phyloP scores from a whole-genome alignment of 345 rosid genomes.

The Hibiscus trionum region DNA sequence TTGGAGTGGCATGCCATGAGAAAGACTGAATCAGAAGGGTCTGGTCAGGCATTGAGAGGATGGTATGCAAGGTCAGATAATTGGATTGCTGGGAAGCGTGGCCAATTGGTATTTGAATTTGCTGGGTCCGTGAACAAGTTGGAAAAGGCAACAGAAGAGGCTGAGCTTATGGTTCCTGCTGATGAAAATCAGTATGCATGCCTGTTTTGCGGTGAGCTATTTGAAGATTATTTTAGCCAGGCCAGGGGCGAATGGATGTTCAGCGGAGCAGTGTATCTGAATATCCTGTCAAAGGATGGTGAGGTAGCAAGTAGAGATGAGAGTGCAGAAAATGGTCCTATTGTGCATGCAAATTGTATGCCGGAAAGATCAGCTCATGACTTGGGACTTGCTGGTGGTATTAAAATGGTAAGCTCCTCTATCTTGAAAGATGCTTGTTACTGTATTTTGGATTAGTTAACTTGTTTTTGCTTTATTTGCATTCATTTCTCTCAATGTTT shows the following conservation, averaged over 20 bases:
- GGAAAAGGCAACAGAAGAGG: conserved; percentile 21
- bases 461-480: neutral
- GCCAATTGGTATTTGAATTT: conserved; percentile 32
- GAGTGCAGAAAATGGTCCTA: conserved; percentile 35
- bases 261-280: conserved; percentile 58
- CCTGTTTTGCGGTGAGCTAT: conserved; percentile 78
- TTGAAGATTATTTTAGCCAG: conserved; percentile 69
- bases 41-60: conserved; percentile 34
- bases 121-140: conserved; percentile 24
- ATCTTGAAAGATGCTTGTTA: too few species aligned
- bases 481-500: neutral
- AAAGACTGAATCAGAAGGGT: conserved; percentile 27
- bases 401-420: conserved; percentile 51
- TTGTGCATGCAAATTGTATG: conserved; percentile 64
- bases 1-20: conserved; percentile 66
- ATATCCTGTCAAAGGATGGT: conserved; percentile 20
- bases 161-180: conserved; percentile 53
- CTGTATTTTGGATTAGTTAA: neutral
- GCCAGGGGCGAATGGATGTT: conserved; percentile 73
- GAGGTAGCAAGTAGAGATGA: conserved; percentile 17
- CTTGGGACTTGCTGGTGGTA: conserved; percentile 35
- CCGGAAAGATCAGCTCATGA: conserved; percentile 41
- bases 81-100: conserved; percentile 55
- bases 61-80: conserved; percentile 61
- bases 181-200: conserved; percentile 86